Base-by-base conservation (phyloP, 192 early-diverging fungal genomes). In the Coemansia sp. region DNA sequence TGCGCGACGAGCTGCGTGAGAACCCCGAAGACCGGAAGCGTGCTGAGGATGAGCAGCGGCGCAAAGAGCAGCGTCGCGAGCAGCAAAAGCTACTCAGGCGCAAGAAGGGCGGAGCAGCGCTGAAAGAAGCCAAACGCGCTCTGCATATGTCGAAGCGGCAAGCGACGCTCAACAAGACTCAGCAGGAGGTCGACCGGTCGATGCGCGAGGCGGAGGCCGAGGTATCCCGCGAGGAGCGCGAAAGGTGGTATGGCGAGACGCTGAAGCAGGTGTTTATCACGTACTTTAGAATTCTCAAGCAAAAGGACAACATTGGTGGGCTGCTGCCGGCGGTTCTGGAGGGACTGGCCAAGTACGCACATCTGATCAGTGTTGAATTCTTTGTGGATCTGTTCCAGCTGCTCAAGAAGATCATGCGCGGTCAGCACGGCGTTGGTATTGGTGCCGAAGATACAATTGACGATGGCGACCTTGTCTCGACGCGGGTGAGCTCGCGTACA, bases 361-460 rank as follows among this genome's bases (percentile, higher is more conserved):
- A 97, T 74, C 75, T 98, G 38, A 98, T 98, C 75, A 95, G 90
- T 65, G 88, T 98, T 22, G 95, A 98, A 61, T 96, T 96, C 61
- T 98, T 96, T 74, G 82, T 88, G 6, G 95, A 97, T 74, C 74
- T 98, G 65, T 73, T 98, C 48, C 82, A 88, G 22, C 82, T 91
- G 19, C 82, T 98, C 23, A 92, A 93, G 68, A 87, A 85, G 47
- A 92, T 97, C 19, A 89, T 92, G 82, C 72, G 82, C 45, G 81
- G 82, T 3, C 84, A 89, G 55, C 78, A 86, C 24, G 85, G 85
- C 57, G 82, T 76, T 2, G 81, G 66, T 47, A 67, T 68, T 23
- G 75, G 45, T 37, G 70, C 66, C 47, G 84, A 62, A 35, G 82
- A 88, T 19, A 65, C 77, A 23, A 74, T 59, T 14, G 85, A 74